Evolutionary conservation across 2,329 filamentous ascomycete genomes (phyloP).

Genomic region (Aspergillus amoenus): DNA sequence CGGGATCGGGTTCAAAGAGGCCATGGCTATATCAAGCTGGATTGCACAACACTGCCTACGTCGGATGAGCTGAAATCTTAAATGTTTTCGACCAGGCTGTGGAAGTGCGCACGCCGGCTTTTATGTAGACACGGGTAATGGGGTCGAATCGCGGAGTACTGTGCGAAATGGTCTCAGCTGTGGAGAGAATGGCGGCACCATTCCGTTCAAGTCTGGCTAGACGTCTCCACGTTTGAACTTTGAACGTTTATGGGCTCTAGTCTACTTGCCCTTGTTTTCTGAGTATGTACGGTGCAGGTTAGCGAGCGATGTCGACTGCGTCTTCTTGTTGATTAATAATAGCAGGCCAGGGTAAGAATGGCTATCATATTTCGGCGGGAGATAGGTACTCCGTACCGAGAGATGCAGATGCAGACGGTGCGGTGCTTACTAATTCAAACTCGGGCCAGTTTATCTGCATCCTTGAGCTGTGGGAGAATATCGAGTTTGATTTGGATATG

Average conservation of each 20-base stretch:
- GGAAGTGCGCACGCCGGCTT: background rate
- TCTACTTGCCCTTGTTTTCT: no score
- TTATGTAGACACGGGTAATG: background rate
- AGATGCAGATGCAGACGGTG: background rate
- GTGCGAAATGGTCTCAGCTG: background rate
- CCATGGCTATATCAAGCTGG: background rate
- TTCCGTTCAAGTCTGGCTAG: background rate
- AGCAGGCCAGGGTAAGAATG: background rate
- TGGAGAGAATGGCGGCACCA: background rate
- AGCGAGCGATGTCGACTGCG: background rate
- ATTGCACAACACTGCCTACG: background rate
- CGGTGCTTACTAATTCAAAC: background rate
- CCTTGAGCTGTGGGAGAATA: no score
- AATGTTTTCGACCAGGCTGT: background rate
- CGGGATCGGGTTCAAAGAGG: background rate
- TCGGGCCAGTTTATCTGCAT: background rate
- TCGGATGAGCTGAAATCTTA: background rate
- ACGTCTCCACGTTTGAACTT: background rate
- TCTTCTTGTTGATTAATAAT: background rate
- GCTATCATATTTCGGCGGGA: background rate
- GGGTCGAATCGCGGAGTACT: constrained; percentile 1
- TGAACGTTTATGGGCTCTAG: background rate
- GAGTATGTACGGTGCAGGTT: no score
- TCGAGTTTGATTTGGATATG: background rate
- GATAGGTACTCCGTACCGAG: background rate